Evolutionary conservation across 768 basidiomycete species (phyloP).

Genomic region (Leccinum arenicola): DNA sequence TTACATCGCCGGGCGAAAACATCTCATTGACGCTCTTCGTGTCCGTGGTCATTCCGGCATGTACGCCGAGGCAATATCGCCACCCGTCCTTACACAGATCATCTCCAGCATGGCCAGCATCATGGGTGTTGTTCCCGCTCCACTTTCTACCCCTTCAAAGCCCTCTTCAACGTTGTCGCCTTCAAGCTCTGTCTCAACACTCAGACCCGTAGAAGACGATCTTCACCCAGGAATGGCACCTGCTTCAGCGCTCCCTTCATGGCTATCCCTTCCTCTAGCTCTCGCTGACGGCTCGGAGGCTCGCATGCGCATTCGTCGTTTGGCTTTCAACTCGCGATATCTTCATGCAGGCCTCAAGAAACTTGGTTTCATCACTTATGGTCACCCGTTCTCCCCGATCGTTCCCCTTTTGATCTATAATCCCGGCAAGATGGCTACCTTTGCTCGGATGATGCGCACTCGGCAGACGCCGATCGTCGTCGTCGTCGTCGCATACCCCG

Average conservation of each 20-base stretch:
- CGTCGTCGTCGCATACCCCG: constrained; percentile 89
- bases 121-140: constrained; percentile 67
- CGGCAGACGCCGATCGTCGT: constrained; percentile 79
- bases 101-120: constrained; percentile 93
- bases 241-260: constrained; percentile 60
- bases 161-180: constrained; percentile 26
- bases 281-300: constrained; percentile 87
- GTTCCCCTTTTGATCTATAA: constrained; percentile 91
- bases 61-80: constrained; percentile 90
- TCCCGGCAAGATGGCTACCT: constrained; percentile 90
- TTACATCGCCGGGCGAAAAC: constrained; percentile 85
- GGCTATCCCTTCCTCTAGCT: constrained; percentile 71
- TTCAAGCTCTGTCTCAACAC: constrained; percentile 28
- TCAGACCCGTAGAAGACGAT: constrained; percentile 39
- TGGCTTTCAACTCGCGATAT: constrained; percentile 96
- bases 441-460: constrained; percentile 82
- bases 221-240: constrained; percentile 70
- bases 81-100: constrained; percentile 88
- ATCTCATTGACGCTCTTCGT: constrained; percentile 78
- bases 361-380: constrained; percentile 96
- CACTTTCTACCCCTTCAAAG: constrained; percentile 34
- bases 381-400: constrained; percentile 87
- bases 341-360: constrained; percentile 81
- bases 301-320: constrained; percentile 70
- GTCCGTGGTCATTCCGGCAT: constrained; percentile 75